Evolutionary conservation across 2,329 filamentous ascomycete species (phyloP), one percentile per base, ranked within the genome.

Genomic region (Reticulascus tulasneorum): DNA sequence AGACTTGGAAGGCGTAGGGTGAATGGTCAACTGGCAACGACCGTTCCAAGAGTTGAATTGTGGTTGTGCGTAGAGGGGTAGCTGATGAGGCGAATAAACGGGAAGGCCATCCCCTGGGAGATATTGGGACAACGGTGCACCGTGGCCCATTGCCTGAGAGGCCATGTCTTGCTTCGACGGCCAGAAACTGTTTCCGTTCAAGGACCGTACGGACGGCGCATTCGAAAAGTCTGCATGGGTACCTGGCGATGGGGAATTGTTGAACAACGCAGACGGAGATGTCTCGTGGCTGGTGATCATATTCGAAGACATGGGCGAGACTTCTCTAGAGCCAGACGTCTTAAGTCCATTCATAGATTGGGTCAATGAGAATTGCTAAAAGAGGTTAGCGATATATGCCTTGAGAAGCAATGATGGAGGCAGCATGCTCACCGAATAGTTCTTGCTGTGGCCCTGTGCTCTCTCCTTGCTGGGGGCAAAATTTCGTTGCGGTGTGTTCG

Each of bases 1-100:
- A 12, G 90, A 95, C 62, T 96, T 97, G 38, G 78, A 57, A 6
- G 83, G 83, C 4, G 79, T 85, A 6, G 80, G 78, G 44, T 82
- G 72, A 27, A 86, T 77, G 10, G 72, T 75, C 24, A 86, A 58
- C 33, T 63, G 62, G 33, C 61, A 71, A 13, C 49, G 49, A 19
- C 55, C 48, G 13, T 48, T 52, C 28, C 60, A 28, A n/a, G 37
- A 63, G 23, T 48, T 55, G 29, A 54, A 62, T 9, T 50, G 39
- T 16, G 45, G 35, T 7, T 47, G 38, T 16, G 46, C 45, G 26
- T 51, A 44, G 28, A 53, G 47, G 16, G 55, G 38, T 39, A 58
- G 47, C 15, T 56, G 55, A 31, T 55, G 53, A 17, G 58, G 58
- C 18, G 61, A 50, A 6, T 57, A 18, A 18, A 40, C 32, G 6